Evolutionary conservation across 1,284 basidiomycete genomes (phyloP).

Genomic region (Cryptococcus amylolentus): DNA sequence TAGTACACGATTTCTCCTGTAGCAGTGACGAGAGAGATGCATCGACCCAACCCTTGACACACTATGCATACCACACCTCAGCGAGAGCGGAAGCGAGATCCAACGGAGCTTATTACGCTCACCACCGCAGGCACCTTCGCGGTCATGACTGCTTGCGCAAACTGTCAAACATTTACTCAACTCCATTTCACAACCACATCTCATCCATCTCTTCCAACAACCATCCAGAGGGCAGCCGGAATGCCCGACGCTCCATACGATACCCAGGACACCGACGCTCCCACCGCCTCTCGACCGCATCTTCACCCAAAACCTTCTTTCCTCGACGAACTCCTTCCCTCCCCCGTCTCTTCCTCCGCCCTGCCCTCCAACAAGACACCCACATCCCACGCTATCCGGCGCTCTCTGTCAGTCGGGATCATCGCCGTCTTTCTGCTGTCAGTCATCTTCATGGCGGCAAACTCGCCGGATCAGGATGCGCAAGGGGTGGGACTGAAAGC

Average conservation of each 20-base stretch:
- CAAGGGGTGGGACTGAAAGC: background rate
- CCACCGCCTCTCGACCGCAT: too few species aligned
- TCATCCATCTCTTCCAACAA: background rate
- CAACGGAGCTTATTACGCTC: too few species aligned
- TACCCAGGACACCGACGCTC: too few species aligned
- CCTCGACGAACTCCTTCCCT: conserved; percentile 39
- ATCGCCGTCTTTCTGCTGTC: conserved; percentile 42
- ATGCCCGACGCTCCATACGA: too few species aligned
- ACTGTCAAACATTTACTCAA: background rate
- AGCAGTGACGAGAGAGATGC: too few species aligned
- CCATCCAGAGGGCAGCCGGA: too few species aligned
- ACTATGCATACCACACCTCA: too few species aligned
- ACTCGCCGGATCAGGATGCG: conserved; percentile 4
- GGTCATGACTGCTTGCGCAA: too few species aligned
- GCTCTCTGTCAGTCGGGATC: conserved; percentile 34
- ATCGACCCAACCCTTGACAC: too few species aligned
- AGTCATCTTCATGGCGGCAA: conserved; percentile 33
- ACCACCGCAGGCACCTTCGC: background rate
- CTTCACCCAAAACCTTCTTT: conserved; percentile 19
- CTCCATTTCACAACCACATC: background rate
- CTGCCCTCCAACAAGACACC: conserved; percentile 6
- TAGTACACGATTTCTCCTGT: too few species aligned
- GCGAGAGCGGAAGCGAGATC: too few species aligned
- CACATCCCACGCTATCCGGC: conserved; percentile 19
- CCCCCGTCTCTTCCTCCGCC: conserved; percentile 3